A percentile compares a stretch with the other conserved stretches of the same genome.
These are phyloP conservation scores for Serendipita sp. DNA, from an alignment of 1,284 basidiomycete species.

Conservation along the genomic window DNA sequence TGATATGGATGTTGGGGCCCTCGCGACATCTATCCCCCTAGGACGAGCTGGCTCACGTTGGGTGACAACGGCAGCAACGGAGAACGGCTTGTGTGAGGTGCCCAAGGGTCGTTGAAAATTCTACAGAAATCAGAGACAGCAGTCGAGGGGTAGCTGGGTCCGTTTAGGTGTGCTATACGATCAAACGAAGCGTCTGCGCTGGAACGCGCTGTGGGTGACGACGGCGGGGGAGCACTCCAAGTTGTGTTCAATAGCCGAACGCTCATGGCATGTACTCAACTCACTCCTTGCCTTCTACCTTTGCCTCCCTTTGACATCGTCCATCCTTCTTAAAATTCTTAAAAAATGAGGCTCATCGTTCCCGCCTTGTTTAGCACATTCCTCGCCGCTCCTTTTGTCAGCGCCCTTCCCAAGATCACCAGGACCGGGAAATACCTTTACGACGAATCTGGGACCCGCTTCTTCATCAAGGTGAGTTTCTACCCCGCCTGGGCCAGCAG, in stretches of 20 bases:
- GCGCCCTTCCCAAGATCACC: conserved; percentile 44
- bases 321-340: not conserved
- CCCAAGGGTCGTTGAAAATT: not conserved
- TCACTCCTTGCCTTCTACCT: not conserved
- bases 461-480: conserved; percentile 59
- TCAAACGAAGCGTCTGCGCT: not conserved
- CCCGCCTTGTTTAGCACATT: conserved; percentile 13
- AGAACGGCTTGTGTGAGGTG: not conserved
- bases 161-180: not conserved
- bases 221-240: not conserved
- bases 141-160: not conserved
- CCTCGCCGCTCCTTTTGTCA: conserved; percentile 26
- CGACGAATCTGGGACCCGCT: conserved; percentile 52
- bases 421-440: conserved; percentile 70
- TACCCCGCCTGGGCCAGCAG: not conserved
- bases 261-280: not conserved
- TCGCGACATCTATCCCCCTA: not conserved
- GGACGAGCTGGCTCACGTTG: not conserved
- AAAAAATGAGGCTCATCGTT: not conserved
- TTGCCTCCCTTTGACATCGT: not conserved
- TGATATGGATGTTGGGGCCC: conserved; percentile 1
- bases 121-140: not conserved
- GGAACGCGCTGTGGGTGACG: not conserved
- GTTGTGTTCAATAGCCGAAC: not conserved
- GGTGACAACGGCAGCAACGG: not conserved